Conservation (phyloP, 129 eudicot genomes). For the Flaveria brownii region DNA sequence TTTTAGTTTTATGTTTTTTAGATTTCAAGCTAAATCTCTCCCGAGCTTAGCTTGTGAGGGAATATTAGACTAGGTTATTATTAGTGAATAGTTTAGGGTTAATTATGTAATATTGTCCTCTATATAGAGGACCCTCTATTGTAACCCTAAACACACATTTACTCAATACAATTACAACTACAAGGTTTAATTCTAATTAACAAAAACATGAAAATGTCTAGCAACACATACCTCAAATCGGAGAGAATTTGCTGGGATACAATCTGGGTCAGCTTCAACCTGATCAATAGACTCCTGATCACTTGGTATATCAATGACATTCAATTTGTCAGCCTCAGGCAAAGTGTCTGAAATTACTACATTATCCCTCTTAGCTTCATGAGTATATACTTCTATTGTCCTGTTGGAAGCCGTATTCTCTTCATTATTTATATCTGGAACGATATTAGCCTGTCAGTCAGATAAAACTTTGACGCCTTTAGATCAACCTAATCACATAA, state of each 20-base stretch:
- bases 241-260: slow-evolving; percentile 44
- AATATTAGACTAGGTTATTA: too few species aligned
- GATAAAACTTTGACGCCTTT: slow-evolving; percentile 12
- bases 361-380: slow-evolving; percentile 22
- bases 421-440: slow-evolving; percentile 23
- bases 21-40: too few species aligned
- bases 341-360: slow-evolving; percentile 20
- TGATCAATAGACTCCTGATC: slow-evolving; percentile 29
- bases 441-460: slow-evolving; percentile 31
- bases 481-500: slow-evolving; percentile 8
- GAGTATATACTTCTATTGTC: slow-evolving; percentile 28
- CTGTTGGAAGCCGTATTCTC: slow-evolving; percentile 4
- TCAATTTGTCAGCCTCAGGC: slow-evolving; percentile 13
- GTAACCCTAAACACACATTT: too few species aligned
- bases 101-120: too few species aligned
- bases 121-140: too few species aligned
- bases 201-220: not conserved
- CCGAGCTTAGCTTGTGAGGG: too few species aligned
- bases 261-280: slow-evolving; percentile 36
- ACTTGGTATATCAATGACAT: slow-evolving; percentile 15
- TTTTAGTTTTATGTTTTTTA: too few species aligned
- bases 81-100: too few species aligned
- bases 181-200: not conserved
- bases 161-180: too few species aligned
- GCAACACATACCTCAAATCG: slow-evolving; percentile 59